Conservation (phyloP, 306 rosid genomes). For the Fragaria vesca region DNA sequence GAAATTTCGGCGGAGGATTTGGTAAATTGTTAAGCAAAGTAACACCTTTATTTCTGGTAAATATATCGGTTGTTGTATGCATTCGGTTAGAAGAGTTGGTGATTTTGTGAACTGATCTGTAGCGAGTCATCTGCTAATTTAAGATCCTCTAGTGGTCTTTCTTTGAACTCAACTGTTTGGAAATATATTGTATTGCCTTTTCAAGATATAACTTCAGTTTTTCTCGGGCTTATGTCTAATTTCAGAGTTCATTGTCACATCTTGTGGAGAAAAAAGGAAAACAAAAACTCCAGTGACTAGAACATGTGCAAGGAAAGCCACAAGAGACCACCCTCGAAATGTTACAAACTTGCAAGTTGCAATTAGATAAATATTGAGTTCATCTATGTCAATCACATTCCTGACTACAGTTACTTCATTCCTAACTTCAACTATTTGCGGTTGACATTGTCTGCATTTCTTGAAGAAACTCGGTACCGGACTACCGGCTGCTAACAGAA, state of each 20-base stretch:
- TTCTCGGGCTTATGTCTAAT: neutral
- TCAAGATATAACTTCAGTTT: neutral
- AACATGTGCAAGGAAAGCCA: neutral
- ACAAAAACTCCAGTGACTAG: neutral
- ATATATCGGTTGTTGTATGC: slow-evolving; percentile 6
- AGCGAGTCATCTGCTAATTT: too few relatives aligned
- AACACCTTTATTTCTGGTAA: slow-evolving; percentile 6
- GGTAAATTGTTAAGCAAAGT: slow-evolving; percentile 13
- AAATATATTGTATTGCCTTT: neutral
- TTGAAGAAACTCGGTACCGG: neutral
- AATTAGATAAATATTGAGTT: neutral
- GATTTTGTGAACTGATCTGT: neutral
- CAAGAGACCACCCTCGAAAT: neutral
- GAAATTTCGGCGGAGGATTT: slow-evolving; percentile 16
- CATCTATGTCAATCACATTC: neutral
- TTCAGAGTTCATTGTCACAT: neutral
- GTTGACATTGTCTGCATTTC: neutral
- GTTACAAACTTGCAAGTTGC: neutral
- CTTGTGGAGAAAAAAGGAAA: neutral
- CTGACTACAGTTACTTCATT: neutral
- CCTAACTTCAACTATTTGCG: neutral
- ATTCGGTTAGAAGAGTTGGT: slow-evolving; percentile 1
- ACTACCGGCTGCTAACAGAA: slow-evolving; percentile 25
- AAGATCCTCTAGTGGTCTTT: neutral
- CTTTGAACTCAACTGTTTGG: neutral